Percentiles rank a stretch among this genome's conserved stretches.
Conservation (phyloP, 768 basidiomycete species). For the Leccinum truebloodii region DNA sequence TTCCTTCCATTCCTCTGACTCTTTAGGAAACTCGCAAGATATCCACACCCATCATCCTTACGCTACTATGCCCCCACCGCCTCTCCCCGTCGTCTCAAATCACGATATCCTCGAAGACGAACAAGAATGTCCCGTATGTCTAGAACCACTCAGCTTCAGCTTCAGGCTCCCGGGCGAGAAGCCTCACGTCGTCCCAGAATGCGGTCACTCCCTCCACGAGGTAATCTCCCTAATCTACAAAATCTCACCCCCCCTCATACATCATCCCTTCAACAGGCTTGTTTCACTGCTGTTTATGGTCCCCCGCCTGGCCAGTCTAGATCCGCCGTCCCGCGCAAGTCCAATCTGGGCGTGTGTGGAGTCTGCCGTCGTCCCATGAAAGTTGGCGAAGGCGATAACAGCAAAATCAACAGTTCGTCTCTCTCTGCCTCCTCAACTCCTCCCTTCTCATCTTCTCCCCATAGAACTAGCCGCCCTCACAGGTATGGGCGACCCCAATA, state of each 20-base stretch:
- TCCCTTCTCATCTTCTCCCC: slow-evolving; percentile 9
- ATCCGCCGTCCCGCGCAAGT: slow-evolving; percentile 59
- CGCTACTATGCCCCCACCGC: slow-evolving; percentile 60
- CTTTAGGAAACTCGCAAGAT: slow-evolving; percentile 41
- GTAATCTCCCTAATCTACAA: slow-evolving; percentile 37
- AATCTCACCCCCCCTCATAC: slow-evolving; percentile 3
- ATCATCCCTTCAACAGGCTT: slow-evolving; percentile 58
- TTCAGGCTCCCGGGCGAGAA: slow-evolving; percentile 95
- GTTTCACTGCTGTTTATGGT: slow-evolving; percentile 96
- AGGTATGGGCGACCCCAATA: slow-evolving; percentile 72
- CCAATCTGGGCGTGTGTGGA: slow-evolving; percentile 92
- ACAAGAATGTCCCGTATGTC: slow-evolving; percentile 94
- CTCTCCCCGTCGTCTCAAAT: slow-evolving; percentile 71
- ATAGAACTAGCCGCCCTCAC: slow-evolving; percentile 92
- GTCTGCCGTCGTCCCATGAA: slow-evolving; percentile 98
- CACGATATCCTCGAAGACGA: slow-evolving; percentile 71
- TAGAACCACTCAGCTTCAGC: slow-evolving; percentile 91
- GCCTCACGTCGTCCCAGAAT: slow-evolving; percentile 95
- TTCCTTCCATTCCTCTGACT: slow-evolving; percentile 50
- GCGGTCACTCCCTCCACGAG: slow-evolving; percentile 97
- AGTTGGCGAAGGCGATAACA: slow-evolving; percentile 82
- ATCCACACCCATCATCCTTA: slow-evolving; percentile 49
- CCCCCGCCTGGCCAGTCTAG: slow-evolving; percentile 66
- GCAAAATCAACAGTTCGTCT: slow-evolving; percentile 81
- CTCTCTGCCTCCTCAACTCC: not conserved